Base-by-base conservation (phyloP, 805 yeast genomes). In the Pichia sporocuriosa region DNA sequence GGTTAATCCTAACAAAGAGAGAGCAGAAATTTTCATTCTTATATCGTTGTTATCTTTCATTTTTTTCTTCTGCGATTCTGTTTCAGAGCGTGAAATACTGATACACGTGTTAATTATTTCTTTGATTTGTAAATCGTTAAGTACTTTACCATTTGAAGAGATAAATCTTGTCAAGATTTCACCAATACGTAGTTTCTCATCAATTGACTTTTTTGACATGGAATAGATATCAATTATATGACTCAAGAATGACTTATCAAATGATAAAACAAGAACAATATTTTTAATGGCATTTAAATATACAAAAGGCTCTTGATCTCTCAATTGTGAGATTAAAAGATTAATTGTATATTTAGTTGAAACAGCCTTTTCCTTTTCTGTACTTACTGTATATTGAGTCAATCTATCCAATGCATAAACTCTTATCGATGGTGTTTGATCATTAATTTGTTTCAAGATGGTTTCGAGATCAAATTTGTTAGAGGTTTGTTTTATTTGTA, bases 201-300 rank as follows among this genome's bases (percentile, higher is more conserved):
- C 96, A 1, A 85, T 33, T 10, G 43, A 25, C 16, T 40, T 35
- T 10, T 40, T 44, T 2, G 46, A 39, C 15, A 28, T 22, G 2
- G 37, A 34, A 32, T 55, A 53, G 1, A 46, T 41, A 3, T 38
- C 34, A 10, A 57, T 13, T 17, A 45, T 32, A 7, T 40, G 34
- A 1, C 30, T 31, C 3, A 57, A 34, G 3, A 48, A 39, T 6
- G 39, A 24, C n/a, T 40, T 20, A 71, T 70, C 43, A 57, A 55
- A 28, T 65, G 75, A 33, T n/a, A 83, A 58, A 30, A 88, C 58
- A 13, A 73, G 67, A 33, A 78, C 81, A 21, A 93, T 61, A 0
- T 93, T 89, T 53, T 84, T 86, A 47, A 93, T 84, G 1, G 82
- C 83, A 54, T 86, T 90, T 41, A 93, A 58, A 56, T 86, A 93